Evolutionary conservation across 768 basidiomycete genomes (phyloP).

Genomic region (Mycena rebaudengoi): DNA sequence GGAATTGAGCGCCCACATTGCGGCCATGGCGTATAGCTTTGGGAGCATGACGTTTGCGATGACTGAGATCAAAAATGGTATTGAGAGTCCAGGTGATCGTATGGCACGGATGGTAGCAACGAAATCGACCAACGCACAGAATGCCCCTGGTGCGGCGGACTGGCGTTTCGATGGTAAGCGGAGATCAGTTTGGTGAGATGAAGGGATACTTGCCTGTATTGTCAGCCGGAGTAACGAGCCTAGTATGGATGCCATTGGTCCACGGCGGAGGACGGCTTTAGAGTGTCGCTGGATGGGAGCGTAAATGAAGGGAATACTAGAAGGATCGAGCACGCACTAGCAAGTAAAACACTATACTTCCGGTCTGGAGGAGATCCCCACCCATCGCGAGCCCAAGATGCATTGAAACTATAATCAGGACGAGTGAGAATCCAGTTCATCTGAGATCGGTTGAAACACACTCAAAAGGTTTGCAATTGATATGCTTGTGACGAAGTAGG

Average conservation of each 20-base stretch:
- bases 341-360: neutral
- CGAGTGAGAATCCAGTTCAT: neutral
- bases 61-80: neutral
- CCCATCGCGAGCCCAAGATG: neutral
- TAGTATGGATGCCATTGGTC: neutral
- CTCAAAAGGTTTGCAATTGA: neutral
- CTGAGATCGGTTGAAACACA: neutral
- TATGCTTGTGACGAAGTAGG: neutral
- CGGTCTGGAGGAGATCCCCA: slow-evolving; percentile 1
- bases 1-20: neutral
- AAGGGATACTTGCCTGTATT: neutral
- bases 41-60: neutral
- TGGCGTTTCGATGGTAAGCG: neutral
- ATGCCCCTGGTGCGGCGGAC: neutral
- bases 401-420: neutral
- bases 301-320: neutral
- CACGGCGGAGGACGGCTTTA: neutral
- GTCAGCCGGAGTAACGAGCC: neutral
- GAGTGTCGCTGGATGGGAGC: neutral
- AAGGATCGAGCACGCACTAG: neutral
- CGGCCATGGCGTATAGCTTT: too few relatives aligned
- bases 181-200: neutral
- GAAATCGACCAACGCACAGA: too few relatives aligned
- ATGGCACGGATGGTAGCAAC: neutral
- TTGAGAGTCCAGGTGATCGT: neutral